Evolutionary conservation across 2,329 filamentous ascomycete species (phyloP).

Genomic region (Apiospora marii): DNA sequence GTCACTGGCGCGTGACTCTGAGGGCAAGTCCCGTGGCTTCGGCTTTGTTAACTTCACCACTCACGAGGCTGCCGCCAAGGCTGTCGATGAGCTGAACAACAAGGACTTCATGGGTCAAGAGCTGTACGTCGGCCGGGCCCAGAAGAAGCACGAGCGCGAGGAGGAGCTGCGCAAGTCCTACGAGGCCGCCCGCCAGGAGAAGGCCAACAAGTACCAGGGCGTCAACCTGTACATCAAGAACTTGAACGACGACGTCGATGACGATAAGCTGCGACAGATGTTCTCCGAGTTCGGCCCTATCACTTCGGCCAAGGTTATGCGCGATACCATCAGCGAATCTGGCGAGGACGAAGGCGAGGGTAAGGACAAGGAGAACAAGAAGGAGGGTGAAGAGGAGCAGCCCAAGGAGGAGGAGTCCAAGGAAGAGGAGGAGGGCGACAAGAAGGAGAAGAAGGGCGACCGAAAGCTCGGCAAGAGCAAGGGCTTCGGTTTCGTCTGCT

Average conservation of each 20-base stretch:
- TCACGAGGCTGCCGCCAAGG: constrained; percentile 84
- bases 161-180: constrained; percentile 99
- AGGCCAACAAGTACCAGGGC: constrained; percentile 98
- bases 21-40: constrained; percentile 94
- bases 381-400: constrained; percentile 68
- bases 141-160: constrained; percentile 99
- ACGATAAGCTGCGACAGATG: constrained; percentile 95
- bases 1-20: constrained; percentile 85
- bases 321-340: constrained; percentile 71
- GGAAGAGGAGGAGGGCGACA: constrained; percentile 58
- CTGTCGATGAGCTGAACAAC: constrained; percentile 91
- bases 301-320: constrained; percentile 99
- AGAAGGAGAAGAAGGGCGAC: constrained; percentile 68
- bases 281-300: constrained; percentile 93
- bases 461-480: constrained; percentile 96
- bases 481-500: constrained; percentile 99
- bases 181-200: constrained; percentile 95
- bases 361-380: constrained; percentile 59
- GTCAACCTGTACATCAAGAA: constrained; percentile 99
- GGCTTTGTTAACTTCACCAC: constrained; percentile 96
- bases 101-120: constrained; percentile 94
- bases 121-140: constrained; percentile 95
- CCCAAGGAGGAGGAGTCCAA: constrained; percentile 61
- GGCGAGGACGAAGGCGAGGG: constrained; percentile 61
- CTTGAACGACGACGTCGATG: constrained; percentile 93